Evolutionary conservation across 805 yeast species (phyloP).

Genomic region (Metschnikowia aberdeeniae): DNA sequence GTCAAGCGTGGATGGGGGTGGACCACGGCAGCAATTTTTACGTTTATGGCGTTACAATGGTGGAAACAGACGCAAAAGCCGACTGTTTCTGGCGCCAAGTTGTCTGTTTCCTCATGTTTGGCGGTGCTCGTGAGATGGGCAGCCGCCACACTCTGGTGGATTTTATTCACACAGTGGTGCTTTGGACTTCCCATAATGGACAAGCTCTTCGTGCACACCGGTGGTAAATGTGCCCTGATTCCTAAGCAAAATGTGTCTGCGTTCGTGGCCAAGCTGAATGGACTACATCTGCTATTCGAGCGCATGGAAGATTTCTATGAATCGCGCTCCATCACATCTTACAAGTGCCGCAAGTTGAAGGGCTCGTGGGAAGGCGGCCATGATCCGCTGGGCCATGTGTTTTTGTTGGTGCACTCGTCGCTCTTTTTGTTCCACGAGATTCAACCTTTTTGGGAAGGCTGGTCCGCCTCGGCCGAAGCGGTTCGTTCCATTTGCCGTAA

Average conservation of each 20-base stretch:
- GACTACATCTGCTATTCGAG: conserved; percentile 4
- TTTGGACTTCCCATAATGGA: conserved; percentile 90
- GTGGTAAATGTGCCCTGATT: conserved; percentile 65
- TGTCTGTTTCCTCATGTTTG: conserved; percentile 20
- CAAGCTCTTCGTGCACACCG: conserved; percentile 68
- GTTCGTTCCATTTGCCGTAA: not conserved
- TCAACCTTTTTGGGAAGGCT: conserved; percentile 34
- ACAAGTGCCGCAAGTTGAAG: conserved; percentile 41
- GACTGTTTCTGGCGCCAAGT: not conserved
- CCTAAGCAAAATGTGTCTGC: conserved; percentile 9
- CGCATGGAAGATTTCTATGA: conserved; percentile 14
- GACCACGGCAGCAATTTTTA: conserved; percentile 47
- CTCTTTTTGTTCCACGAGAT: conserved; percentile 65
- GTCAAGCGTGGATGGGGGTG: conserved; percentile 94
- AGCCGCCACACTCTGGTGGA: conserved; percentile 75
- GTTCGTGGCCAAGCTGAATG: conserved; percentile 1
- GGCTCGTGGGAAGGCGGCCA: conserved; percentile 82
- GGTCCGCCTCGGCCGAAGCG: conserved; percentile 12
- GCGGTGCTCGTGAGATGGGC: conserved; percentile 34
- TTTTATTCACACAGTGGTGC: conserved; percentile 80
- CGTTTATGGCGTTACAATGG: conserved; percentile 24
- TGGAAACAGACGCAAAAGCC: not conserved
- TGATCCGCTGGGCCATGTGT: conserved; percentile 95
- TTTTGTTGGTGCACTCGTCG: conserved; percentile 64
- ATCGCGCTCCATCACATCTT: conserved; percentile 26